Conservation (phyloP, 139 green algal genomes). For the Dunaliella primolecta region DNA sequence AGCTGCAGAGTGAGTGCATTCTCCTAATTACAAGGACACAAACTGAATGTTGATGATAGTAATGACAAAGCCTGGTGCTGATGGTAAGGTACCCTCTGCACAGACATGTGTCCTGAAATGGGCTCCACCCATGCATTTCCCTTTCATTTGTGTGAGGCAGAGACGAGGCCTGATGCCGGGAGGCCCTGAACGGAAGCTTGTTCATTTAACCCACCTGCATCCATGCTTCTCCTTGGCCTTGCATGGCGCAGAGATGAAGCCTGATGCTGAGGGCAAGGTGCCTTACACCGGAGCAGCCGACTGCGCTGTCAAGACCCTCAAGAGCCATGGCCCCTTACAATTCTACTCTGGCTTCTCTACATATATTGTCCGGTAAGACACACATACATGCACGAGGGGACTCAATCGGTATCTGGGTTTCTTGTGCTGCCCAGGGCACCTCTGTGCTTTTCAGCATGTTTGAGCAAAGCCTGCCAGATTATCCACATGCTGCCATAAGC, state of each 20-base stretch:
- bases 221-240: no score
- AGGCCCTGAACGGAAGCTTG: no score
- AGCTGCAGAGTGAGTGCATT: slow-evolving; percentile 67
- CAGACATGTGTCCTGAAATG: no score
- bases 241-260: slow-evolving; percentile 77
- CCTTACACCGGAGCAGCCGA: slow-evolving; percentile 86
- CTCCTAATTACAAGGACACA: no score
- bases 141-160: no score
- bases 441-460: not conserved
- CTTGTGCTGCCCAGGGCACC: not conserved
- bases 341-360: slow-evolving; percentile 99
- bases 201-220: no score
- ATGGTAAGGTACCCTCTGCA: not conserved
- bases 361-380: slow-evolving; percentile 79
- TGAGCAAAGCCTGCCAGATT: no score
- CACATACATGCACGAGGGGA: not conserved
- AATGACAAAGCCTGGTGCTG: not conserved
- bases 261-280: slow-evolving; percentile 81
- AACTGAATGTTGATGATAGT: no score
- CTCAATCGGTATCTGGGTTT: not conserved
- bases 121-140: no score
- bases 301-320: slow-evolving; percentile 81
- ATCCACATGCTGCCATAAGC: no score
- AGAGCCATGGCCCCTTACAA: slow-evolving; percentile 76
- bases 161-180: no score